phyloP scores from a whole-genome alignment of 805 yeast species.

The Wickerhamomyces subpelliculosus region DNA sequence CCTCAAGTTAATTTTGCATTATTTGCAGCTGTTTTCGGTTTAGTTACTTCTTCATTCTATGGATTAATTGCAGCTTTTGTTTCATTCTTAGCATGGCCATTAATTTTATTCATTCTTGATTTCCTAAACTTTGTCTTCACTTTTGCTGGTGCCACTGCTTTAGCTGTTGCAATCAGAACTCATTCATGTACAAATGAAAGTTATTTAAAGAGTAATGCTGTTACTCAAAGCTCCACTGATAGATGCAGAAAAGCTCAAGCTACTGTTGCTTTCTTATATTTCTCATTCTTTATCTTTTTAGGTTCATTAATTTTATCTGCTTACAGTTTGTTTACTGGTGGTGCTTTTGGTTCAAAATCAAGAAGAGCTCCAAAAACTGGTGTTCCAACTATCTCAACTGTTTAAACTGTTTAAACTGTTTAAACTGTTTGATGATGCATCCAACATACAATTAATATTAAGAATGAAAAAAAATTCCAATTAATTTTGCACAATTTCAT shows the following conservation, averaged over 20 bases:
- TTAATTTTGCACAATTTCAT: neutral
- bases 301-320: conserved; percentile 50
- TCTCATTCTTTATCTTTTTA: conserved; percentile 70
- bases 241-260: conserved; percentile 97
- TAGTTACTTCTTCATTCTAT: conserved; percentile 73
- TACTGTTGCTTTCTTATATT: conserved; percentile 73
- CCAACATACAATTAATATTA: too few species aligned
- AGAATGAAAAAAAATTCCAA: neutral
- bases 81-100: conserved; percentile 81
- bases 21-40: conserved; percentile 82
- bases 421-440: too few species aligned
- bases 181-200: conserved; percentile 74
- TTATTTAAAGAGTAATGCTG: conserved; percentile 59
- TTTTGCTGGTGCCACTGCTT: conserved; percentile 89
- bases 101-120: conserved; percentile 67
- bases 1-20: conserved; percentile 87
- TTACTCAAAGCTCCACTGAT: conserved; percentile 67
- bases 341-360: conserved; percentile 54
- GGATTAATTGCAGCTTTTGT: conserved; percentile 74
- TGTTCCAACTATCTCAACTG: conserved; percentile 87
- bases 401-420: too few species aligned
- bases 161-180: conserved; percentile 82
- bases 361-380: conserved; percentile 61
- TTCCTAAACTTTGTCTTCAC: conserved; percentile 87
- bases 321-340: conserved; percentile 50